phyloP scores from a whole-genome alignment of 305 asterid genomes.

The Fraxinus sp. region DNA sequence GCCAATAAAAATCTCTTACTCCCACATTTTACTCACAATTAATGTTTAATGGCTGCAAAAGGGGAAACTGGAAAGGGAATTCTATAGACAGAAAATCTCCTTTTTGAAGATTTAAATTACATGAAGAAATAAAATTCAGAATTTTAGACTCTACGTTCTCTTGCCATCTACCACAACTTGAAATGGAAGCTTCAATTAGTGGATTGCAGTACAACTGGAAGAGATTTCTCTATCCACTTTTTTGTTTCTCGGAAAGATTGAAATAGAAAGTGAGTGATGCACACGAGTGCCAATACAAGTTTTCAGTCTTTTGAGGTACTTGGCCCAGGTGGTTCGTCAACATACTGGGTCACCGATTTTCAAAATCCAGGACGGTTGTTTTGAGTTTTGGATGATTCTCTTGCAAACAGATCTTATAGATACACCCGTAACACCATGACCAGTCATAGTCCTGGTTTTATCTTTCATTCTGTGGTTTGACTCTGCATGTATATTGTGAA shows the following conservation, averaged over 20 bases:
- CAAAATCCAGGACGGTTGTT: not conserved
- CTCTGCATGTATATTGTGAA: not conserved
- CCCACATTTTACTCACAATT: not conserved
- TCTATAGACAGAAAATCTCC: not conserved
- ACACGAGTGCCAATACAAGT: not conserved
- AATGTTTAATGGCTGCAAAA: not conserved
- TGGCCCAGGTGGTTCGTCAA: not conserved
- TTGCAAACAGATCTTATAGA: not conserved
- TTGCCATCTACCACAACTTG: not conserved
- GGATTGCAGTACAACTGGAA: not conserved
- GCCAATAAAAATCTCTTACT: not conserved
- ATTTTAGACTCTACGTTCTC: not conserved
- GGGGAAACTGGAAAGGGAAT: not conserved
- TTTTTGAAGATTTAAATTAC: not conserved
- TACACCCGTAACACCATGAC: not conserved
- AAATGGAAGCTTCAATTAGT: not conserved
- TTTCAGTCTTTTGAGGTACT: not conserved
- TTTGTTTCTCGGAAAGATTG: not conserved
- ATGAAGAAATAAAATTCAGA: not conserved
- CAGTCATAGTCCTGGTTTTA: not conserved
- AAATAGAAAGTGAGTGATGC: not conserved
- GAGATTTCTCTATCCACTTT: not conserved
- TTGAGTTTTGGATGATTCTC: not conserved
- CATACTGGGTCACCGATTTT: not conserved
- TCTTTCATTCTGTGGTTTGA: constrained; percentile 4